A percentile compares a stretch with the other conserved stretches of the same genome.
phyloP scores from a whole-genome alignment of 1,284 basidiomycete genomes.

The Mycena citricolor region DNA sequence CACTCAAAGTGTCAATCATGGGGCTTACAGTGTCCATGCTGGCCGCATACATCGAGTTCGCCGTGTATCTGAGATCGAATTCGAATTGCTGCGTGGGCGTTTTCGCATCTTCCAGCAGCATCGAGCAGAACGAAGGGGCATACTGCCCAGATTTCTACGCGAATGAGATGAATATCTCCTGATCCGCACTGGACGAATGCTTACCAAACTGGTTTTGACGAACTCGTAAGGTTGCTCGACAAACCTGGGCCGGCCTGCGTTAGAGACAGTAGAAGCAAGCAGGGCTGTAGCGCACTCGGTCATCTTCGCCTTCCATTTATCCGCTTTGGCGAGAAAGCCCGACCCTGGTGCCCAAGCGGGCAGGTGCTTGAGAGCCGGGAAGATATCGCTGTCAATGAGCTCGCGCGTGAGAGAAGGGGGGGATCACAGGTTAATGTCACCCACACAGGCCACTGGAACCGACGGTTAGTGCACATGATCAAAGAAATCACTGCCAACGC shows the following conservation, averaged over 20 bases:
- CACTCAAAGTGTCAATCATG: no score
- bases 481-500: neutral
- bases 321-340: slow-evolving; percentile 53
- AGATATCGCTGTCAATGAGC: slow-evolving; percentile 18
- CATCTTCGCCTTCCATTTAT: slow-evolving; percentile 63
- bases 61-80: slow-evolving; percentile 68
- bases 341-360: slow-evolving; percentile 49
- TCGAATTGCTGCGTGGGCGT: slow-evolving; percentile 44
- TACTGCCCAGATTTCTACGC: slow-evolving; percentile 52
- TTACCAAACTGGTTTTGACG: slow-evolving; percentile 56
- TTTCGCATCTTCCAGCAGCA: slow-evolving; percentile 48
- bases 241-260: slow-evolving; percentile 27
- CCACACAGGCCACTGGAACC: slow-evolving; percentile 51
- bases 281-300: slow-evolving; percentile 41
- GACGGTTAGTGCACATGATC: neutral
- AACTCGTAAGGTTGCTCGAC: slow-evolving; percentile 63
- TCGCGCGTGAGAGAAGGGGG: slow-evolving; percentile 1
- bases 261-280: neutral
- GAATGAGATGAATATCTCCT: neutral
- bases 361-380: slow-evolving; percentile 37
- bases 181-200: slow-evolving; percentile 22
- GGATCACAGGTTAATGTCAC: slow-evolving; percentile 1
- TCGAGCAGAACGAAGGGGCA: slow-evolving; percentile 61
- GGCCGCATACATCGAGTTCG: slow-evolving; percentile 71
- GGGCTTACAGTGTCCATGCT: slow-evolving; percentile 66